These are phyloP conservation scores for Tulasnella sp. DNA, from an alignment of 768 basidiomycete species.

Conservation along the genomic window DNA sequence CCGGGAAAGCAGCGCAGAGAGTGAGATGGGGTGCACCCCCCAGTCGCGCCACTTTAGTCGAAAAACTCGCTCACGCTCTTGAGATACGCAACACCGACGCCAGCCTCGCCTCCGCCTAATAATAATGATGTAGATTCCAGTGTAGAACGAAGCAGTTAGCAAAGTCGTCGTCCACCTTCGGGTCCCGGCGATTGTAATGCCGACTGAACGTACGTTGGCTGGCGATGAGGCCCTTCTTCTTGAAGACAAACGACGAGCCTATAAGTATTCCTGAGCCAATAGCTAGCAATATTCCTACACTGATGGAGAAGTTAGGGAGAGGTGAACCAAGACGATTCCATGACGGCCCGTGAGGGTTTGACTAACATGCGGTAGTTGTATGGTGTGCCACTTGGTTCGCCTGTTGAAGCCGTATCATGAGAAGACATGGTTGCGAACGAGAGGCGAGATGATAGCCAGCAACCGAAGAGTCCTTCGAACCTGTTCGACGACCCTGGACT, in stretches of 20 bases:
- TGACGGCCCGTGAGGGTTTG: not conserved
- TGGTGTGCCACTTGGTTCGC: not conserved
- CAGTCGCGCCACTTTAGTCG: not conserved
- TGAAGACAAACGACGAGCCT: conserved; percentile 43
- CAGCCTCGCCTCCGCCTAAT: conserved; percentile 45
- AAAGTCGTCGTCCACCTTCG: not conserved
- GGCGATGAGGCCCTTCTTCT: conserved; percentile 42
- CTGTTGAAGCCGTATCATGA: not conserved
- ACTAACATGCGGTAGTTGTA: conserved; percentile 3
- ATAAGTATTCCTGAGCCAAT: conserved; percentile 41
- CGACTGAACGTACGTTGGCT: conserved; percentile 18
- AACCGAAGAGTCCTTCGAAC: not conserved
- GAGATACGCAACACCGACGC: conserved; percentile 89
- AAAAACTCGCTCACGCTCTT: conserved; percentile 43
- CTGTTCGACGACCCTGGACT: not conserved
- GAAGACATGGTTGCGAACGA: not conserved
- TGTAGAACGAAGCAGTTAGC: not conserved
- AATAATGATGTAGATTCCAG: not conserved
- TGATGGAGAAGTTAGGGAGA: not conserved
- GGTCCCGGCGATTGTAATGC: not conserved
- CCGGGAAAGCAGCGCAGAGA: not conserved
- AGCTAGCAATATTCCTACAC: conserved; percentile 26
- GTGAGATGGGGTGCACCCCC: not conserved
- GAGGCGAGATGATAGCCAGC: not conserved
- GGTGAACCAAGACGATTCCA: not conserved